These are phyloP conservation scores for Terfezia claveryi DNA, from an alignment of 495 filamentous ascomycete species.

Conservation along the genomic window DNA sequence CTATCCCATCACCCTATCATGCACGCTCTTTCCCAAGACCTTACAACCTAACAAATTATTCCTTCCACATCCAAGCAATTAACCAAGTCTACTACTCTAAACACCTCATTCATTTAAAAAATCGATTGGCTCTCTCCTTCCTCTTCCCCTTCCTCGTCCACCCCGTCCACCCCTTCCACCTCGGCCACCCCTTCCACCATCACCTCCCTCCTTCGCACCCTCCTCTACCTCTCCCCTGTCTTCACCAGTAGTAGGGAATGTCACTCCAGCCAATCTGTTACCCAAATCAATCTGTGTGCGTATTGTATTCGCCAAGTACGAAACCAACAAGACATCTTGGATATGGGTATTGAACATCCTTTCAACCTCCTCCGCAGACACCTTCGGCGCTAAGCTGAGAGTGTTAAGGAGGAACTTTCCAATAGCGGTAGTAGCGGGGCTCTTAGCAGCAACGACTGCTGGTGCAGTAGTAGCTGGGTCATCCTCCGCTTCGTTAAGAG, in stretches of 20 bases:
- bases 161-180: neutral
- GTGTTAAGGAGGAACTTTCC: slow-evolving; percentile 89
- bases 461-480: slow-evolving; percentile 2
- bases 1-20: too few relatives aligned
- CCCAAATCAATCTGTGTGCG: slow-evolving; percentile 97
- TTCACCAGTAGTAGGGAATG: neutral
- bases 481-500: slow-evolving; percentile 34
- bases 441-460: slow-evolving; percentile 25
- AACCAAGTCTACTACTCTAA: too few relatives aligned
- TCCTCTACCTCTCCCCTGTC: neutral
- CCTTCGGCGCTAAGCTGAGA: slow-evolving; percentile 79
- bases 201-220: neutral
- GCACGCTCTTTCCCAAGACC: too few relatives aligned
- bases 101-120: neutral
- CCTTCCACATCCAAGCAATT: too few relatives aligned
- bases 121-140: neutral
- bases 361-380: slow-evolving; percentile 71
- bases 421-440: slow-evolving; percentile 53
- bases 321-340: slow-evolving; percentile 91
- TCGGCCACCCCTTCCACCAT: neutral
- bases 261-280: slow-evolving; percentile 48
- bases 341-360: slow-evolving; percentile 98
- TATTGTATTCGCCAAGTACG: slow-evolving; percentile 94
- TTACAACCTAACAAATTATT: too few relatives aligned
- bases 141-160: neutral